Base-by-base conservation (phyloP, 495 filamentous ascomycete genomes). In the Pyrenula massariospora region DNA sequence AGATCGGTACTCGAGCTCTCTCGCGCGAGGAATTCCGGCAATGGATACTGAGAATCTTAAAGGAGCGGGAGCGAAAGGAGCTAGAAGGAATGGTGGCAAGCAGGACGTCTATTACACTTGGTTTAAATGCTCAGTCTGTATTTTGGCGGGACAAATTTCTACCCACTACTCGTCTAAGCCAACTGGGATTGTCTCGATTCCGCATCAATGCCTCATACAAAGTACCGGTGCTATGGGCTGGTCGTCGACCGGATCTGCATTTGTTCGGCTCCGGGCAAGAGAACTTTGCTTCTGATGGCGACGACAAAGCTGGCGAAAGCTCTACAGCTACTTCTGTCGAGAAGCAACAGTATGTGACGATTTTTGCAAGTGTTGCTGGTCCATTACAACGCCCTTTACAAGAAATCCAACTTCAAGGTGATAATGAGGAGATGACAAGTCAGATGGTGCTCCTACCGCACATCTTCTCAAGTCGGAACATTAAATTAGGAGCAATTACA, bases 31-130 rank as follows among this genome's bases (percentile, higher is more conserved):
- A 80, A 59, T 80, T 81, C 62, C 69, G 74, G 56, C 56, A 63
- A 50, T 80, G 76, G 76, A 73, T 79, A 50, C 60, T 78, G 55
- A 72, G 70, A 54, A 66, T 62, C 15, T 75, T 80, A 70, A 72
- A 72, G 58, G 68, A 60, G 36, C 66, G 72, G 19, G 73, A 75
- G 59, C 65, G 71, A 58, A 63, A 66, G 31, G 65, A 64, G 48
- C 59, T 81, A 3, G 65, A 77, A 54, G 64, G 63, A 8, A 50
- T 80, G 66, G 76, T 81, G 19, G 59, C 59, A 19, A 71, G 68
- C 56, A 66, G 60, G 61, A 76, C 77, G 62, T 63, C 67, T 2
- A 56, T 79, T 24, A 65, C 63, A 0, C 48, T 79, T 2, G 68
- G 70, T 1, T 53, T 80, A 23, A 67, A 80, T 62, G 74, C 74